These are phyloP conservation scores for Colletotrichum higginsianum DNA, from an alignment of 2,329 filamentous ascomycete species.

Conservation along the genomic window DNA sequence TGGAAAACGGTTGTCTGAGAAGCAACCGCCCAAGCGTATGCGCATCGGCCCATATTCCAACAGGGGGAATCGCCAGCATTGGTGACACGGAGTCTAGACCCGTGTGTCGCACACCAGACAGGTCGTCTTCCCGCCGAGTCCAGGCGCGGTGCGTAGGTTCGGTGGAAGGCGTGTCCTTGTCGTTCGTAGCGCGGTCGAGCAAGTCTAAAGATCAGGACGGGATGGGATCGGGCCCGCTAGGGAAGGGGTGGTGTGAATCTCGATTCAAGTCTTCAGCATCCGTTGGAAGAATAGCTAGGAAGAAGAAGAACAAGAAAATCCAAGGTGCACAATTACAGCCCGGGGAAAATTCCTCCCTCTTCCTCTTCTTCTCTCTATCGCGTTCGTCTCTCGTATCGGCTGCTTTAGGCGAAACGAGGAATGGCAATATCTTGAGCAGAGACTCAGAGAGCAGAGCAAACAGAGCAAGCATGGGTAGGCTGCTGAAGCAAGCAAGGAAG, in stretches of 20 bases:
- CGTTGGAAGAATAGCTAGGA: too few relatives aligned
- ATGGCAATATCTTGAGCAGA: too few relatives aligned
- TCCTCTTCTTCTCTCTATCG: neutral
- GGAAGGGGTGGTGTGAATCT: conserved; percentile 18
- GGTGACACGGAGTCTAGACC: conserved; percentile 27
- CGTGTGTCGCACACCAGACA: neutral
- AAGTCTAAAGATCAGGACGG: neutral
- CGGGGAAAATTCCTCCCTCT: too few relatives aligned
- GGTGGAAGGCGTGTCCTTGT: conserved; percentile 1
- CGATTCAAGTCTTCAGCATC: too few relatives aligned
- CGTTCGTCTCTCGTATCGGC: neutral
- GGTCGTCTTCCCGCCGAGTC: neutral
- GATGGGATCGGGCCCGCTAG: conserved; percentile 2
- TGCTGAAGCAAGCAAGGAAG: conserved; percentile 7
- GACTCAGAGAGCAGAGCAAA: too few relatives aligned
- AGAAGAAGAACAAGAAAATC: too few relatives aligned
- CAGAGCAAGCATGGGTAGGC: neutral
- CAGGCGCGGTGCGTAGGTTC: conserved; percentile 12
- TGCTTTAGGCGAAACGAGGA: too few relatives aligned
- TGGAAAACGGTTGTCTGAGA: conserved; percentile 38
- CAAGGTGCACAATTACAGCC: too few relatives aligned
- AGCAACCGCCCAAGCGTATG: conserved; percentile 27
- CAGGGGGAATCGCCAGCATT: neutral
- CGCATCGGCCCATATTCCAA: conserved; percentile 14
- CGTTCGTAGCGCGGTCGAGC: neutral